Conservation (phyloP, 768 basidiomycete genomes). For the Tubosaeta sp. region DNA sequence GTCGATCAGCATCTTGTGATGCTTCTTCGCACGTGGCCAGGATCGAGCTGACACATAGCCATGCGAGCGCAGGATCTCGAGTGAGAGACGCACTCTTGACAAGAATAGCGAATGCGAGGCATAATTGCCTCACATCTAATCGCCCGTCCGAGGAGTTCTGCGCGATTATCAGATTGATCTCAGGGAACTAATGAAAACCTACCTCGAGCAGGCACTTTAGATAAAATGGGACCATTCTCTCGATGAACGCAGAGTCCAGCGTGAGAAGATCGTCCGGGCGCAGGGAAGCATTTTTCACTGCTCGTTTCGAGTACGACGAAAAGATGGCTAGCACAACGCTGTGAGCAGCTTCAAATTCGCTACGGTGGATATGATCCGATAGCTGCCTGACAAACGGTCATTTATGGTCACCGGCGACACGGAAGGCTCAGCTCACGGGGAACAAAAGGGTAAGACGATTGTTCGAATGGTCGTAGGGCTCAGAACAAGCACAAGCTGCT, state of each 20-base stretch:
- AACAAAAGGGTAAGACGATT: constrained; percentile 55
- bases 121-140: constrained; percentile 61
- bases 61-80: constrained; percentile 48
- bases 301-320: constrained; percentile 49
- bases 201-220: constrained; percentile 68
- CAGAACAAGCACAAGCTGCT: constrained; percentile 70
- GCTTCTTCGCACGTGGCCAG: constrained; percentile 41
- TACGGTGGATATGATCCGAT: constrained; percentile 52
- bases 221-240: constrained; percentile 71
- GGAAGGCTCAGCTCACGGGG: constrained; percentile 49
- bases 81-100: constrained; percentile 53
- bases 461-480: constrained; percentile 48
- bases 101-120: constrained; percentile 71
- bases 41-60: constrained; percentile 62
- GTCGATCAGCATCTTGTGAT: constrained; percentile 19
- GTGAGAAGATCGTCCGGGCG: constrained; percentile 5
- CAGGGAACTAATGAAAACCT: constrained; percentile 5
- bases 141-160: constrained; percentile 63
- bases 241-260: constrained; percentile 38
- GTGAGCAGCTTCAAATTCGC: constrained; percentile 84
- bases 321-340: constrained; percentile 78
- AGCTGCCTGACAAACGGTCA: constrained; percentile 46
- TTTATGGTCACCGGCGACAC: background rate
- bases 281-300: constrained; percentile 9
- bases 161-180: background rate